phyloP scores from a whole-genome alignment of 768 basidiomycete species.

The Lactarius vividus region DNA sequence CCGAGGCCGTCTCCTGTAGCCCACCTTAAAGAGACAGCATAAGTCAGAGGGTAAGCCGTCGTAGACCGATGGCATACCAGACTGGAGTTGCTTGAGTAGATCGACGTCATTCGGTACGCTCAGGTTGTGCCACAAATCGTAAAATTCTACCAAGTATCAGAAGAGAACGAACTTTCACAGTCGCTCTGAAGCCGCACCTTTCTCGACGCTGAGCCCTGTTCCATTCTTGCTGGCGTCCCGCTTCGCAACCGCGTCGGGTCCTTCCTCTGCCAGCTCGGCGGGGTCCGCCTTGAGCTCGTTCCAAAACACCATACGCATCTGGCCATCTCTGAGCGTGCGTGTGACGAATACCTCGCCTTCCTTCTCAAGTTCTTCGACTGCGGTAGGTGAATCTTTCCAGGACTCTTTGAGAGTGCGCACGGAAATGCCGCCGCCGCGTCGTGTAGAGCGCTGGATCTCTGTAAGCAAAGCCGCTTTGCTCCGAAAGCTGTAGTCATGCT shows the following conservation, averaged over 20 bases:
- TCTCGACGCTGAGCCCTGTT: slow-evolving; percentile 71
- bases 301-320: slow-evolving; percentile 84
- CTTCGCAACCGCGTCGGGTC: slow-evolving; percentile 18
- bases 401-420: slow-evolving; percentile 84
- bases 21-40: slow-evolving; percentile 51
- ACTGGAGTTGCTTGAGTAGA: slow-evolving; percentile 70
- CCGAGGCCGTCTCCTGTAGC: slow-evolving; percentile 72
- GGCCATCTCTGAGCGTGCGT: slow-evolving; percentile 77
- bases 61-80: slow-evolving; percentile 44
- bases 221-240: slow-evolving; percentile 47
- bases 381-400: slow-evolving; percentile 83
- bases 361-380: slow-evolving; percentile 86
- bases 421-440: slow-evolving; percentile 80
- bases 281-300: slow-evolving; percentile 75
- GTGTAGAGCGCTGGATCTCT: slow-evolving; percentile 82
- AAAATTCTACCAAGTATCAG: slow-evolving; percentile 58
- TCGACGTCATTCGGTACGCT: slow-evolving; percentile 87
- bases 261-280: slow-evolving; percentile 21
- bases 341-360: slow-evolving; percentile 89
- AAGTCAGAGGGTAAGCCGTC: not conserved
- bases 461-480: slow-evolving; percentile 81
- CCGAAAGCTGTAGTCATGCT: slow-evolving; percentile 86
- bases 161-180: not conserved
- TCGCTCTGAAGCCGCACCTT: slow-evolving; percentile 51
- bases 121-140: slow-evolving; percentile 81